Evolutionary conservation across 2,329 filamentous ascomycete genomes (phyloP), one percentile per base, ranked within the genome.

Genomic region (Arthrobotrys iridis): DNA sequence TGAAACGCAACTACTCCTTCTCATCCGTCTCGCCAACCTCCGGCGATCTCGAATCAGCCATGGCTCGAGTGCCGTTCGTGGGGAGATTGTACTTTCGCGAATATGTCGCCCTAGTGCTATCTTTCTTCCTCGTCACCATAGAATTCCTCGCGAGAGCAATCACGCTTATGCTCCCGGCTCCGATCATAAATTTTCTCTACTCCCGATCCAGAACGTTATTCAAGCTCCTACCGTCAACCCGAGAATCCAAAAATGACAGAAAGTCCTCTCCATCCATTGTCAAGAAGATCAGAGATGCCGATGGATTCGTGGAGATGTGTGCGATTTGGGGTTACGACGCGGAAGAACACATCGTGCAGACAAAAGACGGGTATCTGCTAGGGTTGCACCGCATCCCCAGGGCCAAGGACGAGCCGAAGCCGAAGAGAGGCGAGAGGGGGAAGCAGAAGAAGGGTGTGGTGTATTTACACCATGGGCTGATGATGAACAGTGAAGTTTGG

Each of bases 401-500:
- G 79, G 93, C 92, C 8, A 93, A 97, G 81, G 91, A 95, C 81
- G 88, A 88, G n/a, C 84, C 86, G 63, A 88, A 88, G 77, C 91
- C 97, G 79, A 97, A 97, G 81, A 84, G 85, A 58, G 91, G 91
- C 0, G 84, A 85, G 0, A 85, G 86, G 0, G 85, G 86, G 35
- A 90, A 89, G 79, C 79, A 91, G 26, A 87, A 87, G 82, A 97
- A 97, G 84, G 91, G 90, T 7, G 92, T 98, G 55, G 89, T 95
- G 4, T 99, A 98, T 82, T 85, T 99, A 77, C 95, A 99, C 80
- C 95, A 99, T 82, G 95, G 79, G 6, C 86, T 99, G 70, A 87
- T 99, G 80, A 99, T 99, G 95, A 98, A 97, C 83, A 97, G 93
- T 79, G 95, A 99, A 82, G 94, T 99, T 33, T 99, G 95, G 95